Evolutionary conservation across 192 early-diverging fungal genomes (phyloP), one percentile per base, ranked within the genome.

Genomic region (Phlyctochytrium arcticum): DNA sequence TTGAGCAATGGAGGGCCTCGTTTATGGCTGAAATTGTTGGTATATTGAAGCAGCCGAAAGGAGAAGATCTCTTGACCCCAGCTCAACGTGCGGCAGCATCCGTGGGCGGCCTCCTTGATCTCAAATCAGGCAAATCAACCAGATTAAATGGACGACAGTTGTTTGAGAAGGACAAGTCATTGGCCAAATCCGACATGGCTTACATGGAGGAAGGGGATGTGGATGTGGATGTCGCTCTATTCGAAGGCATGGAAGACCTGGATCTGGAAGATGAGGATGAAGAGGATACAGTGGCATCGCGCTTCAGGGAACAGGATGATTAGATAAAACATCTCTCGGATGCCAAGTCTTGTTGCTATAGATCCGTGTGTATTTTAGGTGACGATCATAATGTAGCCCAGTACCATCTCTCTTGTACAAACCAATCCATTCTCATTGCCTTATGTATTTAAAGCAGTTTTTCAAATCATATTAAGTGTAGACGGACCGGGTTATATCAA

Each of bases 161-260:
- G 79, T 98, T 98, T 69, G 92, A 94, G 72, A 87, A 91, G 60
- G 90, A 98, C 72, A 82, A 84, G 75, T 75, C 86, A 32, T 81
- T 98, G 56, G 92, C 89, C 36, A 78, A 80, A 67, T 91, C 89
- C 10, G 95, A 98, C 75, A 78, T 86, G 30, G 84, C 74, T 24
- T 87, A 84, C 64, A 83, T 92, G 72, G 85, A 88, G 34, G 95
- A 95, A 15, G 94, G 87, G 27, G 94, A 95, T 72, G 88, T 88
- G 27, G 79, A 88, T 10, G 92, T 96, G 19, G 93, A 92, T 70
- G 69, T 88, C 17, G 75, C 54, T 5, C 55, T 77, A 36, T 92
- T 91, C 69, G 87, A 89, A 64, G 81, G 85, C 34, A 82, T 85
- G 58, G 81, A 89, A 17, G 69, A 75, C 23, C 57, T 76, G 30